These are phyloP conservation scores for Cladosporium halotolerans DNA, from an alignment of 2,329 filamentous ascomycete genomes.

Conservation along the genomic window DNA sequence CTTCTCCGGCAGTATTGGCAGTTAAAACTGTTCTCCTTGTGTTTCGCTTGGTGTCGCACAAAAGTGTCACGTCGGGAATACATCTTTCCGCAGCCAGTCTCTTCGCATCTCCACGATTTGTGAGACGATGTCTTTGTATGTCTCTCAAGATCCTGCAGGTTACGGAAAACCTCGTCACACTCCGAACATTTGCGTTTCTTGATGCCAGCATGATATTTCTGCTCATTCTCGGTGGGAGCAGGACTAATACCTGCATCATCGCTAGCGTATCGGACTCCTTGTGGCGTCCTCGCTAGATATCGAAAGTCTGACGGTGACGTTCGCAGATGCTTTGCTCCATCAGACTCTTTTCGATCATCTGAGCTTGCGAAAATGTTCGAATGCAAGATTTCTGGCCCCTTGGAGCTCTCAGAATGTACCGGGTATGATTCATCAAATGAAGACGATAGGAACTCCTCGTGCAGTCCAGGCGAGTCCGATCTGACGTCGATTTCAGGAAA, in stretches of 20 bases:
- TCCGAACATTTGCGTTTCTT: background rate
- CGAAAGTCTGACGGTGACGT: background rate
- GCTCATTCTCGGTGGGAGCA: background rate
- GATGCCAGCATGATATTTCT: background rate
- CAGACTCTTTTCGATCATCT: background rate
- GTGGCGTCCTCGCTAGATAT: background rate
- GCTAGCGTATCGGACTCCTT: background rate
- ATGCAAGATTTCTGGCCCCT: no score
- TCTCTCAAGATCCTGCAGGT: background rate
- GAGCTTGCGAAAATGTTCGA: background rate
- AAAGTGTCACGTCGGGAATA: background rate
- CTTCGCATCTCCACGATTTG: conserved; percentile 3
- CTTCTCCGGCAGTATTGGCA: background rate
- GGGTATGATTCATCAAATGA: no score
- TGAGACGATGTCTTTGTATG: background rate
- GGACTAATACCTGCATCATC: background rate
- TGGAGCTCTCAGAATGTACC: no score
- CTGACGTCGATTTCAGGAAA: no score
- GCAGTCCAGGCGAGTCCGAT: no score
- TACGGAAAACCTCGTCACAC: background rate
- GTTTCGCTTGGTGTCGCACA: background rate
- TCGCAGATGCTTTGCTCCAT: background rate
- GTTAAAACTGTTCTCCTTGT: background rate
- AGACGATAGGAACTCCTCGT: no score
- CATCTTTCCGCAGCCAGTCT: background rate